A percentile compares a stretch with the other conserved stretches of the same genome.
Conservation (phyloP, 2,329 filamentous ascomycete species). For the Cytospora paraplurivora region DNA sequence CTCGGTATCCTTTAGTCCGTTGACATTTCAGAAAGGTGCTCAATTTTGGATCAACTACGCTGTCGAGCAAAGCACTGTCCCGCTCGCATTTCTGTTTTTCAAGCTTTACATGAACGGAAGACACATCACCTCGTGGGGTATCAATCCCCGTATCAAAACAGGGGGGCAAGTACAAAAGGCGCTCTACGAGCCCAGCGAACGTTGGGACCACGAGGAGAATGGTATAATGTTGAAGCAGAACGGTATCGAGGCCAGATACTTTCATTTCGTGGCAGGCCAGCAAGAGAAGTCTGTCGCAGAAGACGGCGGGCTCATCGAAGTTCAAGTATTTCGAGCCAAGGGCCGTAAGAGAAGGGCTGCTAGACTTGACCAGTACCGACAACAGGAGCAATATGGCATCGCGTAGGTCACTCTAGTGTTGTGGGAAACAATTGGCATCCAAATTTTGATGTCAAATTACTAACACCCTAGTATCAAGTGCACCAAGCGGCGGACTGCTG, state of each 20-base stretch:
- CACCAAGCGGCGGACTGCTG: constrained; percentile 55
- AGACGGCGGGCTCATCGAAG: constrained; percentile 58
- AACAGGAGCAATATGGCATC: constrained; percentile 55
- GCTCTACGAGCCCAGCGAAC: constrained; percentile 51
- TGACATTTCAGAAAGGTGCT: constrained; percentile 41
- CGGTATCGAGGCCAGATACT: constrained; percentile 53
- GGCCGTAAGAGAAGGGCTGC: constrained; percentile 48
- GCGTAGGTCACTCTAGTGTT: constrained; percentile 44
- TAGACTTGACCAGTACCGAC: constrained; percentile 46
- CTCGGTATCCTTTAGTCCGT: background rate
- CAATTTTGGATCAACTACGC: constrained; percentile 57
- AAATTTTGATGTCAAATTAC: background rate
- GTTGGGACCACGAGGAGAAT: constrained; percentile 44
- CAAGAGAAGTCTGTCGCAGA: constrained; percentile 46
- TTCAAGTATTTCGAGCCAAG: constrained; percentile 55
- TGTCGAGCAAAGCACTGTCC: constrained; percentile 40
- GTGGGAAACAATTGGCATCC: background rate
- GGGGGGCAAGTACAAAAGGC: constrained; percentile 48
- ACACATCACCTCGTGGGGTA: constrained; percentile 55
- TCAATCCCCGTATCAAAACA: constrained; percentile 41
- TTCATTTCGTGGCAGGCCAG: constrained; percentile 49
- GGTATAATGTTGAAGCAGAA: constrained; percentile 38
- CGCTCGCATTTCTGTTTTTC: constrained; percentile 52
- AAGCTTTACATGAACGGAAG: constrained; percentile 58
- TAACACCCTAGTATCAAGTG: constrained; percentile 39